phyloP scores from a whole-genome alignment of 2,329 filamentous ascomycete species.

The Monosporascus sp. region DNA sequence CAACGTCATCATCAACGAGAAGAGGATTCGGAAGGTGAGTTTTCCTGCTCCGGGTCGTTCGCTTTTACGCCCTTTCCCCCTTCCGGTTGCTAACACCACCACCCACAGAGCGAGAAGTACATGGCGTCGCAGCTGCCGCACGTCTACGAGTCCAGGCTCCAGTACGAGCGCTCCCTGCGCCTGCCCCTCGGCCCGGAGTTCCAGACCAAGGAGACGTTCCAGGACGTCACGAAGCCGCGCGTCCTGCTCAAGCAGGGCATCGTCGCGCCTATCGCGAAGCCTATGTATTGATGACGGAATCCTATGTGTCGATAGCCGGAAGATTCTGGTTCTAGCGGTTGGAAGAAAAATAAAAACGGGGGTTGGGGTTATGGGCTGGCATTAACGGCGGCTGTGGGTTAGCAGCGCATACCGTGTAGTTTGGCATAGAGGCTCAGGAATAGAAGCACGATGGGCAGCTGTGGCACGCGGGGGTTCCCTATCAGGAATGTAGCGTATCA shows the following conservation, averaged over 20 bases:
- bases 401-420: too few species aligned
- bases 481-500: too few species aligned
- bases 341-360: not conserved
- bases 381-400: too few species aligned
- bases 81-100: conserved; percentile 7
- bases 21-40: conserved; percentile 75
- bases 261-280: conserved; percentile 82
- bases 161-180: conserved; percentile 85
- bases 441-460: too few species aligned
- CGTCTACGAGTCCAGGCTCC: conserved; percentile 78
- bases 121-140: conserved; percentile 79
- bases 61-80: too few species aligned
- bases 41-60: not conserved
- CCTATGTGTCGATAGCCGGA: too few species aligned
- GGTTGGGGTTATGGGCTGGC: too few species aligned
- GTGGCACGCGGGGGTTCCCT: too few species aligned
- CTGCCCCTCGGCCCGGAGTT: conserved; percentile 90
- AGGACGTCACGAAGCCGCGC: conserved; percentile 81
- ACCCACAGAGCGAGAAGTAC: conserved; percentile 71
- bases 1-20: conserved; percentile 89
- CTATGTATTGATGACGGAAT: conserved; percentile 33
- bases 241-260: conserved; percentile 87
- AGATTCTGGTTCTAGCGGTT: too few species aligned
- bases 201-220: conserved; percentile 93
- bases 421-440: too few species aligned